phyloP scores from a whole-genome alignment of 2,329 filamentous ascomycete species.

The Periconia sp. region DNA sequence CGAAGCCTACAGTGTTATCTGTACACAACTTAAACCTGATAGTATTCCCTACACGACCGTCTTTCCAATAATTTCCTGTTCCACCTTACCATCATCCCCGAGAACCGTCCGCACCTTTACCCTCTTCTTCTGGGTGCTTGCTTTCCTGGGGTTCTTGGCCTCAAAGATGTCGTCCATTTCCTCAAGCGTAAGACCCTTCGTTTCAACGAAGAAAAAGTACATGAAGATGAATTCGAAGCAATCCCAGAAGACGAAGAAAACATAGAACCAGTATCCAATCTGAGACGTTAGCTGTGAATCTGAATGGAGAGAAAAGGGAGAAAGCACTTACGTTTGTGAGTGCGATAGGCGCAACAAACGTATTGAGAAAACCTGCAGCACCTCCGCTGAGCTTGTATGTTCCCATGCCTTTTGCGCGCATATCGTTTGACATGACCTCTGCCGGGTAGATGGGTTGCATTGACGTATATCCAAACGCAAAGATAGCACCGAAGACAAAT shows the following conservation, averaged over 20 bases:
- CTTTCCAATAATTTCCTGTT: constrained; percentile 37
- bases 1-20: background rate
- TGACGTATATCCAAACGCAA: constrained; percentile 39
- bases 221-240: constrained; percentile 29
- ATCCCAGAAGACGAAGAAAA: constrained; percentile 32
- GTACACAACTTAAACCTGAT: too few relatives aligned
- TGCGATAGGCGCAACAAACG: constrained; percentile 26
- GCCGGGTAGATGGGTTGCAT: constrained; percentile 42
- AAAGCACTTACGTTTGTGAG: constrained; percentile 57
- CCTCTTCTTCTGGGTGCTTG: constrained; percentile 26
- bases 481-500: constrained; percentile 41
- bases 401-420: constrained; percentile 38
- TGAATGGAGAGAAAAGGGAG: background rate
- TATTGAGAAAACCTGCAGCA: constrained; percentile 26
- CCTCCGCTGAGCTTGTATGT: constrained; percentile 27
- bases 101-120: constrained; percentile 23
- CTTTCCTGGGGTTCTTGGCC: constrained; percentile 29
- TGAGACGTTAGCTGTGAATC: constrained; percentile 8
- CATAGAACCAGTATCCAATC: constrained; percentile 34
- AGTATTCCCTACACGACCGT: constrained; percentile 7
- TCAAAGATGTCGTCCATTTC: constrained; percentile 32
- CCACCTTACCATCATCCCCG: constrained; percentile 24
- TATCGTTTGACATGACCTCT: constrained; percentile 40
- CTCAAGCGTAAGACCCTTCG: constrained; percentile 30
- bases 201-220: constrained; percentile 35